Conservation (phyloP, 345 rosid genomes). For the Hibiscus trionum region DNA sequence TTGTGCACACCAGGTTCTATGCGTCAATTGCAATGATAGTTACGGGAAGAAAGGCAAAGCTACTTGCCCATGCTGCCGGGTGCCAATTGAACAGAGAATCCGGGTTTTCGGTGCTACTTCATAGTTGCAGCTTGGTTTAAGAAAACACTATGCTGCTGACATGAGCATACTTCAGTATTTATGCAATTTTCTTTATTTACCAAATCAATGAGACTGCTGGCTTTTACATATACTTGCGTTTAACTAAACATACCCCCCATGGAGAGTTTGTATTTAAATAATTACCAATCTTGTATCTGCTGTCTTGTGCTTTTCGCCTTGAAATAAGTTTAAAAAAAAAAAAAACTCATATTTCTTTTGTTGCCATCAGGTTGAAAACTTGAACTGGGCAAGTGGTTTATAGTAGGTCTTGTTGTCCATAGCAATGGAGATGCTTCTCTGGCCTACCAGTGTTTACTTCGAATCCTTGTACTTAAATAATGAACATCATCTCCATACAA, state of each 20-base stretch:
- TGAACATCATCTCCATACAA: neutral
- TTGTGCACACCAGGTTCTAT: constrained; percentile 73
- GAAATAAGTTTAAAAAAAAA: neutral
- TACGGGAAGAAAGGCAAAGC: constrained; percentile 61
- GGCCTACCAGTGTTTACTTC: neutral
- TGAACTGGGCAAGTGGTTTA: neutral
- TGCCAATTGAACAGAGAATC: constrained; percentile 53
- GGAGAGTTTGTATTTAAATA: constrained; percentile 18
- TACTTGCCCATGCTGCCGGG: constrained; percentile 63
- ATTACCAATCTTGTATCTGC: neutral
- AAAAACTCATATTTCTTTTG: neutral
- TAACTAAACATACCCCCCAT: neutral
- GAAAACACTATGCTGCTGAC: neutral
- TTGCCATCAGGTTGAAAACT: neutral
- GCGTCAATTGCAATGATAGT: constrained; percentile 59
- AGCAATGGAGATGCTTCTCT: neutral
- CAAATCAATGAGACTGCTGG: constrained; percentile 4
- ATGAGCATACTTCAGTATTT: neutral
- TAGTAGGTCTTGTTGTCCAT: neutral
- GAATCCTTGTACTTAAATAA: neutral
- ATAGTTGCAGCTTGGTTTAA: constrained; percentile 21
- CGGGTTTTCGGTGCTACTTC: constrained; percentile 67
- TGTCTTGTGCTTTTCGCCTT: constrained; percentile 13
- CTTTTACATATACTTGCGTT: constrained; percentile 8
- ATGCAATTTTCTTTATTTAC: constrained; percentile 7